Evolutionary conservation across 2,329 filamentous ascomycete species (phyloP).

Genomic region (Sporothrix phasma): DNA sequence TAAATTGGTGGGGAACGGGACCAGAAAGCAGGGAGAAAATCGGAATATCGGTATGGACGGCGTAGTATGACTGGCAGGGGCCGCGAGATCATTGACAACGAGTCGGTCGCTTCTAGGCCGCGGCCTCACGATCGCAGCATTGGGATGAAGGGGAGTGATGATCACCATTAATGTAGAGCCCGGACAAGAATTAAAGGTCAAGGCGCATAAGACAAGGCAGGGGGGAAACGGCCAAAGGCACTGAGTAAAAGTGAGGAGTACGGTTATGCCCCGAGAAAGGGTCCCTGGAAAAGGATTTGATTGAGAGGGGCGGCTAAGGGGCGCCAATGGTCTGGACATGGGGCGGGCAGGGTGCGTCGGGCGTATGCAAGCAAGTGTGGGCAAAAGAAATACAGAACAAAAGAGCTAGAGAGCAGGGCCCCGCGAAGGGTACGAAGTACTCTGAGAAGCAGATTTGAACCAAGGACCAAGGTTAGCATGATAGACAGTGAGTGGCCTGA

Average conservation of each 20-base stretch:
- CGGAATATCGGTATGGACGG: neutral
- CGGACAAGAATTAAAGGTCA: neutral
- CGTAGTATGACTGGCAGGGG: neutral
- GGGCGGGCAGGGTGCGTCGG: neutral
- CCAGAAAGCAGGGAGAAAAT: neutral
- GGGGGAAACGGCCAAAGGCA: neutral
- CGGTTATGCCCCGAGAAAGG: neutral
- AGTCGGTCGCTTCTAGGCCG: constrained; percentile 7
- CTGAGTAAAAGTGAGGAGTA: neutral
- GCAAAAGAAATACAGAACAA: neutral
- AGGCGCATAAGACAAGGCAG: neutral
- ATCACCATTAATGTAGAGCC: neutral
- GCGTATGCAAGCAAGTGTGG: neutral
- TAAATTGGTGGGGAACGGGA: neutral
- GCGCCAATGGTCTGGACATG: neutral
- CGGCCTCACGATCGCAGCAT: constrained; percentile 13
- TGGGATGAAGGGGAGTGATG: neutral
- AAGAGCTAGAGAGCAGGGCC: neutral
- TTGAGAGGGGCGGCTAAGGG: neutral
- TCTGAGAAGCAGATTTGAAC: too few relatives aligned
- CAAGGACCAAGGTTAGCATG: too few relatives aligned
- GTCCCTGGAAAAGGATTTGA: neutral
- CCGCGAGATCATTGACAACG: neutral
- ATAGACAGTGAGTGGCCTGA: too few relatives aligned
- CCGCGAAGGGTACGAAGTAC: neutral